Percentiles rank a stretch among this genome's conserved stretches.
phyloP scores from a whole-genome alignment of 495 filamentous ascomycete species.

The Penicillium turbatum region DNA sequence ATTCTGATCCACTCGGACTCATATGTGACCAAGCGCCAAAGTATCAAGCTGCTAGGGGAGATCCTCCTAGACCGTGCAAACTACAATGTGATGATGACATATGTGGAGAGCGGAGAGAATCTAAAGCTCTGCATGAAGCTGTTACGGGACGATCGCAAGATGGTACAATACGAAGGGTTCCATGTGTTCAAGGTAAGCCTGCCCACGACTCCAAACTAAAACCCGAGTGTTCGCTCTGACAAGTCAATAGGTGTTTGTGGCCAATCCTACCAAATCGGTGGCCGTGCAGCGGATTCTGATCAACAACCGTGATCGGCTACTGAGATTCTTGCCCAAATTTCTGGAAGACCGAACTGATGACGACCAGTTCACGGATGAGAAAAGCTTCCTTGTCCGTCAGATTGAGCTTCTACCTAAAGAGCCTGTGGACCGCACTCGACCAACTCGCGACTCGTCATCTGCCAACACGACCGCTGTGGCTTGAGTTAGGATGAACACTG shows the following conservation, averaged over 20 bases:
- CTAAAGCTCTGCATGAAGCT: slow-evolving; percentile 98
- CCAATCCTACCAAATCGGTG: slow-evolving; percentile 91
- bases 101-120: slow-evolving; percentile 92
- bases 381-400: slow-evolving; percentile 92
- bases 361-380: slow-evolving; percentile 97
- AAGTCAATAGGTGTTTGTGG: slow-evolving; percentile 76
- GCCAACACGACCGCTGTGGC: slow-evolving; percentile 36
- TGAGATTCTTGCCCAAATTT: slow-evolving; percentile 86
- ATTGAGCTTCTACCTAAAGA: slow-evolving; percentile 73
- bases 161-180: slow-evolving; percentile 99
- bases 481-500: slow-evolving; percentile 16
- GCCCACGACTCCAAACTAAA: not conserved
- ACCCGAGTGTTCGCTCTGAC: slow-evolving; percentile 18
- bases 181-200: slow-evolving; percentile 88
- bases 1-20: slow-evolving; percentile 86
- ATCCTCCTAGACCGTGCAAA: slow-evolving; percentile 91
- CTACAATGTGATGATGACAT: slow-evolving; percentile 95
- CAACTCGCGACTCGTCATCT: slow-evolving; percentile 31
- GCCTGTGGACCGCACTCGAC: slow-evolving; percentile 50
- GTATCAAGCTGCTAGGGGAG: slow-evolving; percentile 94
- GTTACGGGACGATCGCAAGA: slow-evolving; percentile 87
- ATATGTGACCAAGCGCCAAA: slow-evolving; percentile 98
- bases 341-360: slow-evolving; percentile 94
- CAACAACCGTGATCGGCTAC: slow-evolving; percentile 87
- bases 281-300: slow-evolving; percentile 92